Conservation (phyloP, 495 filamentous ascomycete genomes). For the Durotheca rogersii region DNA sequence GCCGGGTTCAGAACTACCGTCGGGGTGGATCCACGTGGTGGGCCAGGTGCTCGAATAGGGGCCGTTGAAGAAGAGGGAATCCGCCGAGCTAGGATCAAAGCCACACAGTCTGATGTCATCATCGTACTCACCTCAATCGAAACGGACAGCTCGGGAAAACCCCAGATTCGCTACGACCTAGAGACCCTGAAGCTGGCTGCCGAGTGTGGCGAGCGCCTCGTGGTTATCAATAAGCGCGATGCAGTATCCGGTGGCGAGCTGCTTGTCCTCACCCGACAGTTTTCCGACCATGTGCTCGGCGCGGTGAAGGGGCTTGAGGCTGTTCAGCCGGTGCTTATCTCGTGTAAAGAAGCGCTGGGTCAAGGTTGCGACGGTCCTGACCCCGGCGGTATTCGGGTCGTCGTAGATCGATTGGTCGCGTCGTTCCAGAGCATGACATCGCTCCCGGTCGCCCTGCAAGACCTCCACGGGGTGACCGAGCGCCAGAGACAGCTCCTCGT, state of each 20-base stretch:
- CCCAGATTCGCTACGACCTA: slow-evolving; percentile 47
- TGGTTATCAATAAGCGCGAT: slow-evolving; percentile 86
- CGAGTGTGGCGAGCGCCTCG: slow-evolving; percentile 59
- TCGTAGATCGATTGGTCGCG: slow-evolving; percentile 64
- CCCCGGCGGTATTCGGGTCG: slow-evolving; percentile 65
- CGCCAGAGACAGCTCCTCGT: slow-evolving; percentile 81
- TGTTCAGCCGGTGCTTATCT: slow-evolving; percentile 27
- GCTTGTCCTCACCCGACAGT: slow-evolving; percentile 31
- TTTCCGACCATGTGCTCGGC: slow-evolving; percentile 37
- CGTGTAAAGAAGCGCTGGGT: slow-evolving; percentile 37
- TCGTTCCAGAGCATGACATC: slow-evolving; percentile 75
- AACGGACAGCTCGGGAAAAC: slow-evolving; percentile 34
- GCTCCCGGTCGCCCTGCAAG: slow-evolving; percentile 60
- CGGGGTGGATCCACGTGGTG: slow-evolving; percentile 12
- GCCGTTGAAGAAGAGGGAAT: slow-evolving; percentile 89
- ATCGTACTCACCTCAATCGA: slow-evolving; percentile 77
- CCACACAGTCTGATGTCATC: slow-evolving; percentile 80
- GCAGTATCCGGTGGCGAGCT: slow-evolving; percentile 41
- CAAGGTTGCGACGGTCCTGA: slow-evolving; percentile 46
- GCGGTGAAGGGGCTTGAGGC: slow-evolving; percentile 32
- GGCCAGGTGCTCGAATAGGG: slow-evolving; percentile 52
- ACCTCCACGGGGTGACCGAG: slow-evolving; percentile 86
- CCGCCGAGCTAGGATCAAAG: slow-evolving; percentile 76
- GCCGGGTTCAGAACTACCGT: slow-evolving; percentile 67
- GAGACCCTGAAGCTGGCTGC: slow-evolving; percentile 51